These are phyloP conservation scores for Pseudohyphozyma bogoriensis DNA, from an alignment of 768 basidiomycete species.

Conservation along the genomic window DNA sequence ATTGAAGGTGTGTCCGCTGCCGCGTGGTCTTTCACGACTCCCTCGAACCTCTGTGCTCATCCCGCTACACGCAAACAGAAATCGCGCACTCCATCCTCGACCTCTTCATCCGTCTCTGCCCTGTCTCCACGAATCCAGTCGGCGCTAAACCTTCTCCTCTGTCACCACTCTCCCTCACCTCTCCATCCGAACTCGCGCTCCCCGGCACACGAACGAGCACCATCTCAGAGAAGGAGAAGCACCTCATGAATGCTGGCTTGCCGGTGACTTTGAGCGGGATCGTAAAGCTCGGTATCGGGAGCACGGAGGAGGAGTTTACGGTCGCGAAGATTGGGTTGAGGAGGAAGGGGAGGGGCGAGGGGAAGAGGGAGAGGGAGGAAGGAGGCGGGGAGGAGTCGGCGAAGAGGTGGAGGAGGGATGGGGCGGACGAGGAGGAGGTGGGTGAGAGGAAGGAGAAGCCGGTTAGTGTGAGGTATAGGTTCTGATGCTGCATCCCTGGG, in stretches of 20 bases:
- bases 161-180: conserved; percentile 2
- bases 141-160: background rate
- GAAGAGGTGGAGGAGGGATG: background rate
- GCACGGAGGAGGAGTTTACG: conserved; percentile 3
- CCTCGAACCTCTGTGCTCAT: background rate
- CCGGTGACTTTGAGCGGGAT: background rate
- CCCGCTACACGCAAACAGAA: background rate
- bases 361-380: background rate
- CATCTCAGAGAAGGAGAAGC: background rate
- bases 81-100: conserved; percentile 23
- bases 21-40: too few species aligned
- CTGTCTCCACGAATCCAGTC: background rate
- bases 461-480: background rate
- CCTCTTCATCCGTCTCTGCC: conserved; percentile 24
- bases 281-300: background rate
- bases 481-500: too few species aligned
- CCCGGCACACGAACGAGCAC: background rate
- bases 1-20: conserved; percentile 11
- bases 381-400: background rate
- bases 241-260: background rate
- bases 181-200: conserved; percentile 13
- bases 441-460: background rate
- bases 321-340: background rate
- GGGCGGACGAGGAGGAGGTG: background rate
- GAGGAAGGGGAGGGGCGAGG: background rate